Evolutionary conservation across 139 green algal species (phyloP), one percentile per base, ranked within the genome.

Genomic region (Volvox africanus): DNA sequence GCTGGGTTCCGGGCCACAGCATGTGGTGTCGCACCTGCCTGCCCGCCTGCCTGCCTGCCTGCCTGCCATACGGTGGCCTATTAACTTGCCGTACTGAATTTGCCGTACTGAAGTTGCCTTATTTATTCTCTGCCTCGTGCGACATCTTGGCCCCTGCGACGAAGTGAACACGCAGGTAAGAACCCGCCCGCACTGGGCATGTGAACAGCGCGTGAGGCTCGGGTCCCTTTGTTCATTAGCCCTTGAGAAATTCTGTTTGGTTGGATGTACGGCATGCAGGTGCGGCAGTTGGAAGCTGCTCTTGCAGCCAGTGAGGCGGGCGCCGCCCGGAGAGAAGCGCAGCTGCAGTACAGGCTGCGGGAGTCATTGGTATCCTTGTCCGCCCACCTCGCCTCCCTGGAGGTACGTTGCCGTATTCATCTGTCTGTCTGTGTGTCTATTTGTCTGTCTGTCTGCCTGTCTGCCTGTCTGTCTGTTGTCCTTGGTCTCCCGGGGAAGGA

Each of bases 361-460:
- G 86, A 90, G 73, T 90, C 86, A 22, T 44, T 90, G 50, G 73
- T 83, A 22, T 90, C 86, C 11, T 55, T 90, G 11, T 90, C 86
- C 1, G 86, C 86, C 19, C 86, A 90, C 73, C 44, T 90, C 24
- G 73, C 73, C 11, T 84, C 86, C 0, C 50, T 83, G 26, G 86
- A 90, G 73, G 86, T 90, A 62, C 3, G 78, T 61, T 75, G 5
- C 22, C 67, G 11, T 75, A 12, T 75, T 24, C 67, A 75, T 75
- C n/a, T 6, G 22, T 12, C 67, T 26, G 67, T 12, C 67, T 75
- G 67, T 28, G 9, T 14, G 67, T 12, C 67, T 75, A 12, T 28
- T 12, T 61, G 30, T 32, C 77, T 82, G 32, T 26, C 32, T 62
- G 33, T 26, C 33, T 61, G 20, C 2, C 77, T 61, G 77, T 32